phyloP scores from a whole-genome alignment of 2,329 filamentous ascomycete genomes.

The Pseudocercospora cruenta region DNA sequence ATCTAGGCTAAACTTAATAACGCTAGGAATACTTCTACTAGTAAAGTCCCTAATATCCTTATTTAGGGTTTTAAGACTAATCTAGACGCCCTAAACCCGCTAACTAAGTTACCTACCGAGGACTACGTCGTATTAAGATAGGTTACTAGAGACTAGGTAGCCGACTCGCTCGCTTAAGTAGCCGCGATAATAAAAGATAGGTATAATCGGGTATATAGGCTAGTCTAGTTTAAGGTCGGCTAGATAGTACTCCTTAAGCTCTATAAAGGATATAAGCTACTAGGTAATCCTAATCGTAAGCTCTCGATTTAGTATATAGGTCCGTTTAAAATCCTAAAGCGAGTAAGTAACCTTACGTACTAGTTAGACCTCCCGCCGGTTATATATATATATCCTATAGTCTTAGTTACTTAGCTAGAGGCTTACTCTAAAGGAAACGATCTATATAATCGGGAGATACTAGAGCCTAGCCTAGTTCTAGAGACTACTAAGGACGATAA shows the following conservation, averaged over 20 bases:
- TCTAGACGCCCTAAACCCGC: background rate
- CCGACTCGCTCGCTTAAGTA: background rate
- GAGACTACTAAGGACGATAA: background rate
- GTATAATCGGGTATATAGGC: background rate
- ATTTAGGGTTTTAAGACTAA: background rate
- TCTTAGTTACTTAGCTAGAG: background rate
- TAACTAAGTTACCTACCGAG: background rate
- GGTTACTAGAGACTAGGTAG: background rate
- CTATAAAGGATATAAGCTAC: background rate
- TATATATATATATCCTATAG: background rate
- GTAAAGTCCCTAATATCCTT: background rate
- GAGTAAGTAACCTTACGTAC: background rate
- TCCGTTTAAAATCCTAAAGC: background rate
- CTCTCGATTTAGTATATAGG: background rate
- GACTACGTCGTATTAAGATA: background rate
- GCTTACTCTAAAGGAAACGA: background rate
- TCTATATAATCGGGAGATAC: background rate
- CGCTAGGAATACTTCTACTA: too few relatives aligned
- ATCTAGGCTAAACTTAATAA: slow-evolving; percentile 3
- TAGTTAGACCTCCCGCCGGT: background rate
- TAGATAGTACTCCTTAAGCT: background rate
- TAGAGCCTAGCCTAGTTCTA: background rate
- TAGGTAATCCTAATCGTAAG: background rate
- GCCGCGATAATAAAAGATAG: background rate
- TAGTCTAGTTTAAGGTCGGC: too few relatives aligned